Conservation (phyloP, 257 asterid genomes). For the Lycium ferocissimum region DNA sequence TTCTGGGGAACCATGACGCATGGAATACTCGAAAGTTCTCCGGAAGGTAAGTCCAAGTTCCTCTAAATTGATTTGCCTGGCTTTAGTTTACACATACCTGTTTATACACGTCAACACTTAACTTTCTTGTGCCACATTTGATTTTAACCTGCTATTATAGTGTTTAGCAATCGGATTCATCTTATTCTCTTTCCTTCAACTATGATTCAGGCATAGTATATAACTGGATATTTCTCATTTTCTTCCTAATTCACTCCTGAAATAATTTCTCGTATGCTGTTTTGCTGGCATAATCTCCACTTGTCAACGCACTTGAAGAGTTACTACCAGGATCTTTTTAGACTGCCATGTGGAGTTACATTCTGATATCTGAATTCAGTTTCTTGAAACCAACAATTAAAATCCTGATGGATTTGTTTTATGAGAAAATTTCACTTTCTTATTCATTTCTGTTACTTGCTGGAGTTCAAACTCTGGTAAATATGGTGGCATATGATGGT, state of each 20-base stretch:
- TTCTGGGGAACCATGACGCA: conserved; percentile 97
- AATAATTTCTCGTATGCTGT: neutral
- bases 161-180: neutral
- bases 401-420: neutral
- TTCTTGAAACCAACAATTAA: neutral
- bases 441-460: neutral
- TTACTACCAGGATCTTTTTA: neutral
- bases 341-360: neutral
- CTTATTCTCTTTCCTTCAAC: neutral
- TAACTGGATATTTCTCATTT: neutral
- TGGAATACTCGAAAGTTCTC: conserved; percentile 84
- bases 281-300: neutral
- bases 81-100: neutral
- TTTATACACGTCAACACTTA: neutral
- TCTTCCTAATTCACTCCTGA: neutral
- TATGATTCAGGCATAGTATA: conserved; percentile 1
- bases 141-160: neutral
- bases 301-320: neutral
- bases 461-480: neutral
- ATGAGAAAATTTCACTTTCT: neutral
- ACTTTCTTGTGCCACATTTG: neutral
- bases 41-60: conserved; percentile 48
- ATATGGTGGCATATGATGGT: conserved; percentile 4
- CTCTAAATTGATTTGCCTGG: neutral
- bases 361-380: neutral